Evolutionary conservation across 2,329 filamentous ascomycete species (phyloP), one percentile per base, ranked within the genome.

Genomic region (Seiridium cupressi): DNA sequence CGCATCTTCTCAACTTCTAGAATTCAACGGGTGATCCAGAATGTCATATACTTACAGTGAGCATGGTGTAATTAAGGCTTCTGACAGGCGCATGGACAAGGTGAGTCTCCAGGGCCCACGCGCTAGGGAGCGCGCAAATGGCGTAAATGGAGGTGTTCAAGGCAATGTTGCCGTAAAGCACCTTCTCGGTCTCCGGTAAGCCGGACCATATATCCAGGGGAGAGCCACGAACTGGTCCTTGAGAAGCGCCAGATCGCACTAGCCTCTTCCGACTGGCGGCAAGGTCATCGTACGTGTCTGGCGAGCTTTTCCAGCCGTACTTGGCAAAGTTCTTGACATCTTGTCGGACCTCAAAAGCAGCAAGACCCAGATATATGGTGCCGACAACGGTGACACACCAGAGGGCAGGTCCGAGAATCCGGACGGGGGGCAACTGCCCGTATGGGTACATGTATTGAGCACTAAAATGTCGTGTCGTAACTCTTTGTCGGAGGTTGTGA

Each of bases 301-400:
- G 46, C 11, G 44, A 35, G 34, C 31, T 2, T 38, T 42, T 49
- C 44, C 46, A 58, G 18, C 32, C 44, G 26, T 46, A 32, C 11
- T 51, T 34, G 34, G 38, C 51, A 35, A 38, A 58, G 3, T 35
- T 34, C 36, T 51, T 57, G 46, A 62, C 62, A 55, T 70, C 68
- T 31, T 51, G 62, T 35, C 59, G 60, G 38, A 71, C 70, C 18
- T 70, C 69, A 10, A 65, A 69, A 18, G 69, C 60, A 3, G 69
- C 70, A 44, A 63, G 67, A 26, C 64, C 68, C 3, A 70, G 35
- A 38, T 68, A 68, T 54, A 70, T 68, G 59, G 62, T 59, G 51
- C 64, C 58, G 5, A 63, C 62, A 26, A 63, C 64, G 6, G 61
- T 61, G 10, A 70, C 6, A 58, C 64, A 65, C 68, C 67, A 70